Evolutionary conservation across 2,329 filamentous ascomycete genomes (phyloP).

Genomic region (Metarhizium anisopliae): DNA sequence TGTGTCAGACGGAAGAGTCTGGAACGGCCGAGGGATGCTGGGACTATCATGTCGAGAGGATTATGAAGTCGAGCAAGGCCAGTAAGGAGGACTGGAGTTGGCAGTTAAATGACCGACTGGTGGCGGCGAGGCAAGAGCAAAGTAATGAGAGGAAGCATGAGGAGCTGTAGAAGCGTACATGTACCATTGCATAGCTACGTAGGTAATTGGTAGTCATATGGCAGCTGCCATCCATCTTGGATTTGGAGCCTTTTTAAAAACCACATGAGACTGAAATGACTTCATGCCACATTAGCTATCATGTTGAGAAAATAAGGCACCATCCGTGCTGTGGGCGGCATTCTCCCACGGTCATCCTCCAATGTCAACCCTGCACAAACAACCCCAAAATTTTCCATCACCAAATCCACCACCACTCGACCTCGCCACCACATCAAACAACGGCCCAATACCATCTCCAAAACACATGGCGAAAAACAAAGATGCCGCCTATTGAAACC

Average conservation of each 20-base stretch:
- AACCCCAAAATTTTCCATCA: background rate
- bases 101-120: conserved; percentile 29
- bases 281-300: too few species aligned
- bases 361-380: background rate
- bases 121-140: conserved; percentile 18
- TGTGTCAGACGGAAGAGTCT: conserved; percentile 24
- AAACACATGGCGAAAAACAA: background rate
- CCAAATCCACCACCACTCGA: background rate
- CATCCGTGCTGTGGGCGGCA: background rate
- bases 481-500: conserved; percentile 14
- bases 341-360: background rate
- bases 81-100: conserved; percentile 36
- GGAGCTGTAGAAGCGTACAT: conserved; percentile 21
- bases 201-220: background rate
- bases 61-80: conserved; percentile 27
- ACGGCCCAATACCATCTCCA: background rate
- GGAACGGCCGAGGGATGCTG: conserved; percentile 43
- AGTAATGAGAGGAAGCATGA: conserved; percentile 15
- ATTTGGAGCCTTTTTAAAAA: too few species aligned
- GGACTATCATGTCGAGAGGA: conserved; percentile 41
- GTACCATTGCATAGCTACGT: background rate
- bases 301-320: background rate
- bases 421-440: background rate
- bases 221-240: too few species aligned
- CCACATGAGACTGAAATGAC: too few species aligned